Conservation (phyloP, 805 yeast species). For the Yamadazyma olivae region DNA sequence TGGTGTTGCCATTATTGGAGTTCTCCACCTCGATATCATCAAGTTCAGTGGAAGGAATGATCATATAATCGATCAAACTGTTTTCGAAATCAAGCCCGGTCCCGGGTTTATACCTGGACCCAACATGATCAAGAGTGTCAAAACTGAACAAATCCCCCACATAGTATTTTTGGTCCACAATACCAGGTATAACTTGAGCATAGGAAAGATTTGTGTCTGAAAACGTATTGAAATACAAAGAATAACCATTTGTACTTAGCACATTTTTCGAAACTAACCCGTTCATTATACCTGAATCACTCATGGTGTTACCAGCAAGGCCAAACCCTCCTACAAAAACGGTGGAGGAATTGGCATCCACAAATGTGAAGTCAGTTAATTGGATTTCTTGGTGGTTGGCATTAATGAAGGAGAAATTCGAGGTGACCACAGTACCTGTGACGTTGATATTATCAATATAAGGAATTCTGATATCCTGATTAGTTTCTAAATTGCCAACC, state of each 20-base stretch:
- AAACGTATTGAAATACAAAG: conserved; percentile 25
- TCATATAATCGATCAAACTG: conserved; percentile 10
- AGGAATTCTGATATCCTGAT: conserved; percentile 17
- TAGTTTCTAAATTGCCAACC: conserved; percentile 13
- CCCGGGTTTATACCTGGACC: conserved; percentile 44
- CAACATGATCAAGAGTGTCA: conserved; percentile 38
- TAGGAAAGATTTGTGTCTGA: conserved; percentile 10
- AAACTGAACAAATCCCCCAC: conserved; percentile 48
- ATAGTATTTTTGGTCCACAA: conserved; percentile 47
- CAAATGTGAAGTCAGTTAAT: conserved; percentile 24
- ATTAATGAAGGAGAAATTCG: conserved; percentile 18
- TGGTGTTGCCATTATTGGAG: conserved; percentile 31
- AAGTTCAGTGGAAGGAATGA: conserved; percentile 30
- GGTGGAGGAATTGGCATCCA: conserved; percentile 21
- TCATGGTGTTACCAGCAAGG: conserved; percentile 23
- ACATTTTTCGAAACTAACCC: conserved; percentile 16
- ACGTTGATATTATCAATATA: conserved; percentile 26
- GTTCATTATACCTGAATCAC: conserved; percentile 27
- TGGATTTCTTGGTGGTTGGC: conserved; percentile 10
- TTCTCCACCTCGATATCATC: conserved; percentile 23
- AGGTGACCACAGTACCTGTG: conserved; percentile 23
- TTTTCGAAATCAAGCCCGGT: conserved; percentile 9
- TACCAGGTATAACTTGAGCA: conserved; percentile 54
- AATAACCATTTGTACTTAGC: conserved; percentile 31
- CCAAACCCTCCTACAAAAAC: conserved; percentile 34